Base-by-base conservation (phyloP, 2,329 filamentous ascomycete species). In the Calonectria hongkongensis region DNA sequence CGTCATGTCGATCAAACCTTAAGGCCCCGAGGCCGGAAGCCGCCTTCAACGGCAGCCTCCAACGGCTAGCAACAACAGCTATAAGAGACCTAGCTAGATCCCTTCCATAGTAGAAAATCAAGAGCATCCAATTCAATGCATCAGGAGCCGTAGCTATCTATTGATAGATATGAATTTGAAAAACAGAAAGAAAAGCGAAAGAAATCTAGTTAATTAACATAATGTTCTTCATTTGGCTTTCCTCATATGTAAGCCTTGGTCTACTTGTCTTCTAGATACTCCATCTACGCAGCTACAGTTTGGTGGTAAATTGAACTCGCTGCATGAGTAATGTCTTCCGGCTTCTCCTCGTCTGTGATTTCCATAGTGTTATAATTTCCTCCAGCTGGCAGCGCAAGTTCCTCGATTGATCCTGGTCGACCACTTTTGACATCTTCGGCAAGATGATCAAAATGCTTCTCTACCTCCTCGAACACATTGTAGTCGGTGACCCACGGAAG, bases 361-460 rank as follows among this genome's bases (percentile, higher is more conserved):
- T 69, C 33, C 45, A 54, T 69, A 7, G 50, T 51, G 7, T 63
- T 39, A 9, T 70, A 28, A 25, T 63, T 47, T 18, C 56, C 16
- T 16, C 58, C 68, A 12, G 50, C 62, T n/a, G 63, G 69, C 3
- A 71, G 45, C 3, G 69, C 58, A 12, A 71, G 54, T 39, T 67
- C 51, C 27, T 62, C 33, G n/a, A 71, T 54, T 2, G 69, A 39
- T 1, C 69, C 69, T 39, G 66, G 30, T 33, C 18, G 36, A 9
- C 69, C 63, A 27, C 33, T 60, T 54, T 63, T 71, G 6, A 67
- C 51, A 36, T 71, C 69, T 10, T 65, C 33, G 2, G 69, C 69
- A 3, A 71, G 56, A 4, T 50, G 63, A 18, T 47, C 68, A 43
- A 67, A 71, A 25, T 71, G 69, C 25, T 63, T 36, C 8, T 67